A percentile compares a stretch with the other conserved stretches of the same genome.
Evolutionary conservation across 1,284 basidiomycete genomes (phyloP).

Genomic region (Leccinum subfulvum): DNA sequence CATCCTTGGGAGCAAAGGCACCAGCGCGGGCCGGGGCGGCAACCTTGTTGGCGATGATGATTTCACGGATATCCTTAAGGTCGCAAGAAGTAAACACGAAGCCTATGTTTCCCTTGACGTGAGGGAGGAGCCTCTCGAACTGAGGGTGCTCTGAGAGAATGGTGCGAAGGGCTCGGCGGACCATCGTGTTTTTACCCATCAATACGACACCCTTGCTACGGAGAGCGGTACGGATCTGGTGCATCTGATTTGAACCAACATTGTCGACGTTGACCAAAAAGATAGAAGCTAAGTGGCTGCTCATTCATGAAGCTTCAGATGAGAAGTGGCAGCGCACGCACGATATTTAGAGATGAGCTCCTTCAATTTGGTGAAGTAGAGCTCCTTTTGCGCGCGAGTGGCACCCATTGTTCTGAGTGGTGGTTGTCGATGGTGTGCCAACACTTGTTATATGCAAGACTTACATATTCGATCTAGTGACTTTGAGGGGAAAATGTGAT

Average conservation of each 20-base stretch:
- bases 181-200: slow-evolving; percentile 99
- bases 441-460: slow-evolving; percentile 3
- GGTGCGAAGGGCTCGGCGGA: slow-evolving; percentile 93
- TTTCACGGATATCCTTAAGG: slow-evolving; percentile 91
- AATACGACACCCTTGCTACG: slow-evolving; percentile 96
- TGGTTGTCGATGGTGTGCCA: slow-evolving; percentile 4
- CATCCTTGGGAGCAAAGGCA: slow-evolving; percentile 91
- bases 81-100: slow-evolving; percentile 97
- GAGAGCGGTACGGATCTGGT: slow-evolving; percentile 96
- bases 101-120: slow-evolving; percentile 97
- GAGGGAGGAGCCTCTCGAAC: slow-evolving; percentile 94
- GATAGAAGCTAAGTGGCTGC: slow-evolving; percentile 72
- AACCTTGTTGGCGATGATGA: slow-evolving; percentile 96
- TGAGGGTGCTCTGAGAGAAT: slow-evolving; percentile 89
- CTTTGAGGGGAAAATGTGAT: slow-evolving; percentile 40
- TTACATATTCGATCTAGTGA: slow-evolving; percentile 26
- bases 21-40: slow-evolving; percentile 98
- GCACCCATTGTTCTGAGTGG: slow-evolving; percentile 76
- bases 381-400: slow-evolving; percentile 85
- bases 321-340: slow-evolving; percentile 42
- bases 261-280: slow-evolving; percentile 99
- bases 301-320: slow-evolving; percentile 4
- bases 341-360: slow-evolving; percentile 90
- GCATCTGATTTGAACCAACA: slow-evolving; percentile 99
- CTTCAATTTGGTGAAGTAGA: slow-evolving; percentile 95